Percentiles rank a stretch among this genome's conserved stretches.
Evolutionary conservation across 441 rosid species (phyloP).

Genomic region (Isatis lusitanica): DNA sequence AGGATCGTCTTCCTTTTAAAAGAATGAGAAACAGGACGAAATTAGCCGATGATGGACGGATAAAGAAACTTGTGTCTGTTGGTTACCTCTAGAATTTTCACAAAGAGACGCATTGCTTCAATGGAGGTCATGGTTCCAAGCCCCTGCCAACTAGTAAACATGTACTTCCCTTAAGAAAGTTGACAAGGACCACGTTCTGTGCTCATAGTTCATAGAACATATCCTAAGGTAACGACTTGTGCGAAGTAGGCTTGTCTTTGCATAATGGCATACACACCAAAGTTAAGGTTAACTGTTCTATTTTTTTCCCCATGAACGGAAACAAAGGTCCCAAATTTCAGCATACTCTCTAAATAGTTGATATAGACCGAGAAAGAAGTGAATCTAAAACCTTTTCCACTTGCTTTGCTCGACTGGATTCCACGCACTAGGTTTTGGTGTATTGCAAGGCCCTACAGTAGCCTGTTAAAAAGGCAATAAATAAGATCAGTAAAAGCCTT

Average conservation of each 20-base stretch:
- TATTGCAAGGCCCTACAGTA: constrained; percentile 72
- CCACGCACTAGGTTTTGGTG: constrained; percentile 81
- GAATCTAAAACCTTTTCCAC: constrained; percentile 73
- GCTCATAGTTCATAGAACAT: not conserved
- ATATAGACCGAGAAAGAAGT: not conserved
- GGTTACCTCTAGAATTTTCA: constrained; percentile 85
- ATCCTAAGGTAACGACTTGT: not conserved
- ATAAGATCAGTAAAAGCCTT: not conserved
- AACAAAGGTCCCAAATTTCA: not conserved
- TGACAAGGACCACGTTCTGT: not conserved
- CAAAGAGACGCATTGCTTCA: constrained; percentile 96
- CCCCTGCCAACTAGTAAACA: constrained; percentile 77
- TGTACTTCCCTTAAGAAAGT: not conserved
- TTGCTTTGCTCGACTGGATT: constrained; percentile 79
- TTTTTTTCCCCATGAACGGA: not conserved
- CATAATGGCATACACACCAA: not conserved
- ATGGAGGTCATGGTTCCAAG: constrained; percentile 77
- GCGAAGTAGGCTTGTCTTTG: not conserved
- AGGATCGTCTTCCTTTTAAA: constrained; percentile 83
- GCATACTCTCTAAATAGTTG: not conserved
- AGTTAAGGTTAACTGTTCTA: not conserved
- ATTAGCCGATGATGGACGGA: not conserved
- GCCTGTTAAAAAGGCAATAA: constrained; percentile 47
- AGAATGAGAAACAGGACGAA: not conserved
- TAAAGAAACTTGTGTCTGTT: not conserved